Conservation (phyloP, 2,329 filamentous ascomycete species). For the Penicillium concentricum region DNA sequence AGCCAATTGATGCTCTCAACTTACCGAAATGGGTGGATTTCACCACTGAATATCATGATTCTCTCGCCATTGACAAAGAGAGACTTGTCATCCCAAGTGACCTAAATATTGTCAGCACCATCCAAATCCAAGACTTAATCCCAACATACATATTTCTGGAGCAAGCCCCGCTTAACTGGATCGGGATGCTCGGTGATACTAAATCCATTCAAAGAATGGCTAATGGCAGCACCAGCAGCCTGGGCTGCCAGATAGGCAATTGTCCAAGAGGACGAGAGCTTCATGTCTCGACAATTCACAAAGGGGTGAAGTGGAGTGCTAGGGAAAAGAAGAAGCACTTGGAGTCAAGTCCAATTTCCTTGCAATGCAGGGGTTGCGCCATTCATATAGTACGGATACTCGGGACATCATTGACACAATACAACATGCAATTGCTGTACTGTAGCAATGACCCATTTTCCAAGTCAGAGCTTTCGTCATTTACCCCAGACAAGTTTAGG, state of each 20-base stretch:
- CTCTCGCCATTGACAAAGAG: slow-evolving; percentile 69
- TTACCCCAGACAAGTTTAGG: background rate
- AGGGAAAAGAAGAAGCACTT: background rate
- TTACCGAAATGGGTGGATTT: slow-evolving; percentile 68
- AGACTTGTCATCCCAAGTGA: slow-evolving; percentile 72
- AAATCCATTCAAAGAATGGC: slow-evolving; percentile 50
- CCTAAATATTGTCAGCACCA: slow-evolving; percentile 28
- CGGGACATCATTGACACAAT: background rate
- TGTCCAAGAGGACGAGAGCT: slow-evolving; percentile 34
- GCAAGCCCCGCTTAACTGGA: slow-evolving; percentile 45
- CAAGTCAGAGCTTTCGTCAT: background rate
- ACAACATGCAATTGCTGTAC: slow-evolving; percentile 6
- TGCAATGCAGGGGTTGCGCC: slow-evolving; percentile 13
- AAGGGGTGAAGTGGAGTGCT: background rate
- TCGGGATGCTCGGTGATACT: slow-evolving; percentile 44
- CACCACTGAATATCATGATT: slow-evolving; percentile 69
- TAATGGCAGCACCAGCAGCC: slow-evolving; percentile 49
- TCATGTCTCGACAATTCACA: slow-evolving; percentile 32
- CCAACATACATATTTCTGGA: slow-evolving; percentile 56
- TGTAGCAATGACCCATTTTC: background rate
- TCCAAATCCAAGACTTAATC: background rate
- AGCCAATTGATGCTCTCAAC: background rate
- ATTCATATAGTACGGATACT: slow-evolving; percentile 18
- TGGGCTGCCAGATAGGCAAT: slow-evolving; percentile 45
- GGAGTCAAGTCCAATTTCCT: background rate